A percentile compares a stretch with the other conserved stretches of the same genome.
These are phyloP conservation scores for Phytophthora boehmeriae DNA, from an alignment of 352 stramenopile species.

Conservation along the genomic window DNA sequence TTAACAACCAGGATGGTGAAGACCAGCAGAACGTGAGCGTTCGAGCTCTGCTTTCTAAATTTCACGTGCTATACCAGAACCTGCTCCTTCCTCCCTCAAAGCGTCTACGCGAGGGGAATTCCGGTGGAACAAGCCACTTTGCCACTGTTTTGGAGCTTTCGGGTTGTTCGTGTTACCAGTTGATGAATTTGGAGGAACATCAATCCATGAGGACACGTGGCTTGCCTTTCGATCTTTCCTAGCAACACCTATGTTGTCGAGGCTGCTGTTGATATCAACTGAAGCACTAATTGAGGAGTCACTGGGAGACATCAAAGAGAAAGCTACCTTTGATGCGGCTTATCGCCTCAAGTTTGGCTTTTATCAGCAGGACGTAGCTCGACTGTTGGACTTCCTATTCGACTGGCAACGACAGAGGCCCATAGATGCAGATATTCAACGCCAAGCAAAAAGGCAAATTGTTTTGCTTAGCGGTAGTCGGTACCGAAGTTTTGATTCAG, in stretches of 20 bases:
- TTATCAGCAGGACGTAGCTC: slow-evolving; percentile 42
- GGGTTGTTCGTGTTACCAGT: slow-evolving; percentile 59
- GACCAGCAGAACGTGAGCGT: slow-evolving; percentile 30
- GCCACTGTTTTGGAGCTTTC: slow-evolving; percentile 46
- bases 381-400: slow-evolving; percentile 45
- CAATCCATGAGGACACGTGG: slow-evolving; percentile 35
- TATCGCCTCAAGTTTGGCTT: slow-evolving; percentile 52
- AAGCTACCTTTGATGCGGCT: slow-evolving; percentile 33
- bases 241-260: slow-evolving; percentile 34
- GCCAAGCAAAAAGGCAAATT: slow-evolving; percentile 22
- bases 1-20: slow-evolving; percentile 20
- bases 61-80: slow-evolving; percentile 56
- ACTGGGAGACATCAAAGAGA: slow-evolving; percentile 49
- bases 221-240: slow-evolving; percentile 38
- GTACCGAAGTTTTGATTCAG: slow-evolving; percentile 43
- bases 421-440: neutral
- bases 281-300: slow-evolving; percentile 56
- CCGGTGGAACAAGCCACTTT: slow-evolving; percentile 31
- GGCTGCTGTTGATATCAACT: slow-evolving; percentile 41
- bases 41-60: slow-evolving; percentile 21
- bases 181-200: slow-evolving; percentile 14
- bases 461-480: slow-evolving; percentile 43
- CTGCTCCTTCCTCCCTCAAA: slow-evolving; percentile 59
- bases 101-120: slow-evolving; percentile 20
- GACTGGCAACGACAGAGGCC: slow-evolving; percentile 37